phyloP scores from a whole-genome alignment of 768 basidiomycete genomes.

The Amylocystis lapponica region DNA sequence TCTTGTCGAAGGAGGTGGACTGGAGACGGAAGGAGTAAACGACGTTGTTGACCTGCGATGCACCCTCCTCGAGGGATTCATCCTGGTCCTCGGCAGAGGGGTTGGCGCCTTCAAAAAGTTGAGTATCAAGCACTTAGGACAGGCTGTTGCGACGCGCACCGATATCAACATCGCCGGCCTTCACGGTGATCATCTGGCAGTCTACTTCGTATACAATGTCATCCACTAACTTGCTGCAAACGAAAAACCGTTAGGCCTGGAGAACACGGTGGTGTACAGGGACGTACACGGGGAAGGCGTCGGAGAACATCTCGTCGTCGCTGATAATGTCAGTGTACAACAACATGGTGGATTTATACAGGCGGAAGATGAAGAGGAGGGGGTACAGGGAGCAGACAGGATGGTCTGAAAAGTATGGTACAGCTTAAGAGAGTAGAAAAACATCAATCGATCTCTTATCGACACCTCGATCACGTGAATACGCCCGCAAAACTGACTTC shows the following conservation, averaged over 20 bases:
- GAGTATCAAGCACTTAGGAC: conserved; percentile 5
- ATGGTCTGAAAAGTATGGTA: conserved; percentile 7
- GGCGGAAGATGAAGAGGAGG: conserved; percentile 12
- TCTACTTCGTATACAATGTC: conserved; percentile 84
- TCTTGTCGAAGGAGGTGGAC: conserved; percentile 82
- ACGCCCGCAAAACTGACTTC: conserved; percentile 13
- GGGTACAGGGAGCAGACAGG: conserved; percentile 12
- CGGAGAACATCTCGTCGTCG: conserved; percentile 89
- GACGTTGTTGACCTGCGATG: conserved; percentile 80
- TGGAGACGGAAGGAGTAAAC: conserved; percentile 89
- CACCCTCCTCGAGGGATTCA: conserved; percentile 78
- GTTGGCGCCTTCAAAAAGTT: conserved; percentile 64
- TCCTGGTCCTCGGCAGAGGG: conserved; percentile 85
- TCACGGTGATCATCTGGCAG: conserved; percentile 63
- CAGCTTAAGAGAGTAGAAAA: conserved; percentile 12
- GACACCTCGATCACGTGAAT: conserved; percentile 20
- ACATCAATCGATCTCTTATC: conserved; percentile 27
- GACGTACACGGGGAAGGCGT: conserved; percentile 82
- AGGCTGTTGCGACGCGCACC: conserved; percentile 45
- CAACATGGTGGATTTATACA: conserved; percentile 47
- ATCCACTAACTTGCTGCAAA: conserved; percentile 65
- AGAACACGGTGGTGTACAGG: background rate
- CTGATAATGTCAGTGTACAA: conserved; percentile 69
- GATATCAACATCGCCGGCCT: conserved; percentile 83
- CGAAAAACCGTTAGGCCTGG: conserved; percentile 1